Conservation (phyloP, 805 yeast genomes). For the Scheffersomyces ergatensis region DNA sequence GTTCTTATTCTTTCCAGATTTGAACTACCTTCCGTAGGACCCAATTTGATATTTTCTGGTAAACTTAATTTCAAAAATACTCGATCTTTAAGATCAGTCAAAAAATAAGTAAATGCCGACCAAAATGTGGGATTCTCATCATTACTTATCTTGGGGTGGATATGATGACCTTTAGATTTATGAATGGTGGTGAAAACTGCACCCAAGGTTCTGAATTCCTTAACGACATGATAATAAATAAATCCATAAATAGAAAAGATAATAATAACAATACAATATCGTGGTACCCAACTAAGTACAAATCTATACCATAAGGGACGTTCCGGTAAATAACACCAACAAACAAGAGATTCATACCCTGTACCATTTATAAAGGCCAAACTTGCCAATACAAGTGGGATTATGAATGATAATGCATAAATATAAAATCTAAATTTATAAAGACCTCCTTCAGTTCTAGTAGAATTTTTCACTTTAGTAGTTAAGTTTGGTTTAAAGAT, state of each 20-base stretch:
- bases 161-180: conserved; percentile 8
- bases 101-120: conserved; percentile 29
- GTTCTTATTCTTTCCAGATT: conserved; percentile 3
- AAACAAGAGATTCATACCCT: conserved; percentile 61
- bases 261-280: conserved; percentile 62
- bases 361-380: conserved; percentile 58
- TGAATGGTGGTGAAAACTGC: conserved; percentile 40
- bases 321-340: conserved; percentile 80
- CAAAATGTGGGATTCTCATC: conserved; percentile 30
- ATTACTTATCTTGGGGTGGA: conserved; percentile 8
- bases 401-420: conserved; percentile 53
- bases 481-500: conserved; percentile 60
- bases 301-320: conserved; percentile 71
- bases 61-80: conserved; percentile 25
- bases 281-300: conserved; percentile 77
- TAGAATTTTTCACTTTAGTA: conserved; percentile 39
- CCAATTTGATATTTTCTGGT: conserved; percentile 11
- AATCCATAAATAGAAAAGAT: conserved; percentile 66
- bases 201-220: conserved; percentile 56
- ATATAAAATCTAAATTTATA: conserved; percentile 56
- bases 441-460: conserved; percentile 67
- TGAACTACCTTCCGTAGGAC: background rate
- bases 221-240: conserved; percentile 69
- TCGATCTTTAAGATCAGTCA: conserved; percentile 17
- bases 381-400: conserved; percentile 69